Conservation (phyloP, 768 basidiomycete genomes). For the Gymnopilus junonius region DNA sequence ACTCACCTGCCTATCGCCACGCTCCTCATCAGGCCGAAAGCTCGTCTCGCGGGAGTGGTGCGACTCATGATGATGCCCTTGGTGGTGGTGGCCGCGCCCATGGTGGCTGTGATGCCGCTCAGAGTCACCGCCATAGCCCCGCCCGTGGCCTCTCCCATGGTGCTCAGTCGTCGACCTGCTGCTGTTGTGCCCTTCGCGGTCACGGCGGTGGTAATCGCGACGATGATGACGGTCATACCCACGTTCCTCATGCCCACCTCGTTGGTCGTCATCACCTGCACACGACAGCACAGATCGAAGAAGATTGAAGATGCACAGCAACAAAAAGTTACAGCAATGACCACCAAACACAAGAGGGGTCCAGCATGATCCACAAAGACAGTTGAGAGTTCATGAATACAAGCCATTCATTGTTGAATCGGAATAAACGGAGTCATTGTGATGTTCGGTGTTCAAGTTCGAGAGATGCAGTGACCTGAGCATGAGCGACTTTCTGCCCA, state of each 20-base stretch:
- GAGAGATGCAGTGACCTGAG: slow-evolving; percentile 15
- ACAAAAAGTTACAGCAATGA: background rate
- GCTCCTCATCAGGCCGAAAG: background rate
- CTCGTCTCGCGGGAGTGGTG: background rate
- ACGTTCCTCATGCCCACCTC: background rate
- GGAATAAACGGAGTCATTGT: no score
- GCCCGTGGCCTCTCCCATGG: background rate
- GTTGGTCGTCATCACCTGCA: background rate
- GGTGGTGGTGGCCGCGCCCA: background rate
- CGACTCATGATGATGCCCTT: background rate
- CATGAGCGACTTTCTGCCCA: slow-evolving; percentile 15
- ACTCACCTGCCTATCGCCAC: background rate
- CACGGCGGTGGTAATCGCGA: background rate
- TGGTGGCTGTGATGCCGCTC: background rate
- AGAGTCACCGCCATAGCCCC: no score
- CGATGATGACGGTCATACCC: background rate
- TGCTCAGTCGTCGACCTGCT: background rate
- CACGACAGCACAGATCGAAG: no score
- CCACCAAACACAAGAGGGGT: background rate
- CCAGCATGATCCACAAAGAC: background rate
- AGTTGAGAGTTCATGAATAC: background rate
- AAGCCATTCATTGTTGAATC: no score
- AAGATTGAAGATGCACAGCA: background rate
- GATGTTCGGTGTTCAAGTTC: background rate
- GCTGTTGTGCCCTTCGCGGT: background rate